These are phyloP conservation scores for Helichrysum umbraculigerum DNA, from an alignment of 129 eudicot genomes.

Conservation along the genomic window DNA sequence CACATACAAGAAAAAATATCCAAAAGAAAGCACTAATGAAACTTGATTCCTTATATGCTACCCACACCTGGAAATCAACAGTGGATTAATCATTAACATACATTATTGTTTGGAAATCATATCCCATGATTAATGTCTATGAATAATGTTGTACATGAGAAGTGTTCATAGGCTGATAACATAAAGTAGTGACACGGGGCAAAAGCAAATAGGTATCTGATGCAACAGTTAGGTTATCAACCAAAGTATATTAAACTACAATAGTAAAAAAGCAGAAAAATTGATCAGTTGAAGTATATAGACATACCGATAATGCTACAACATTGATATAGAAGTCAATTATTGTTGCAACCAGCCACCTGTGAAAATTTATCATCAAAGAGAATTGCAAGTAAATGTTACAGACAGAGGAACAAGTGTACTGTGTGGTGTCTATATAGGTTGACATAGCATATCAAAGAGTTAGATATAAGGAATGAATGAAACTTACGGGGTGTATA, in stretches of 20 bases:
- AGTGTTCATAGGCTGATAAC: background rate
- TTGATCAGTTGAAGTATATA: background rate
- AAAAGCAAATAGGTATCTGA: background rate
- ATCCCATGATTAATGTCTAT: background rate
- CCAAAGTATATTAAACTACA: background rate
- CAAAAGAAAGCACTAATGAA: slow-evolving; percentile 55
- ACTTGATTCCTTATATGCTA: slow-evolving; percentile 73
- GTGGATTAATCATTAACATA: no score
- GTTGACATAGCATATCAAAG: background rate
- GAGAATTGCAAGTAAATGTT: background rate
- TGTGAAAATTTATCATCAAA: slow-evolving; percentile 33
- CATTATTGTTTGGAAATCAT: background rate
- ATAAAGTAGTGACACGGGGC: background rate
- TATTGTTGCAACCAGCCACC: slow-evolving; percentile 79
- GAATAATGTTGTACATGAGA: background rate
- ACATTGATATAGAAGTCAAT: slow-evolving; percentile 72
- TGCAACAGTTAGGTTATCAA: background rate
- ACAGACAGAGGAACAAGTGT: background rate
- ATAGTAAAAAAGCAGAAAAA: background rate
- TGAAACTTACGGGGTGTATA: slow-evolving; percentile 61
- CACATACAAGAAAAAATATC: slow-evolving; percentile 55
- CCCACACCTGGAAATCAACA: slow-evolving; percentile 67
- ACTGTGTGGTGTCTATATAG: background rate
- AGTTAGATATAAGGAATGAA: background rate
- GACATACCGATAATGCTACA: slow-evolving; percentile 57